Evolutionary conservation across 2,329 filamentous ascomycete species (phyloP), one percentile per base, ranked within the genome.

Genomic region (Botrytis fragariae): DNA sequence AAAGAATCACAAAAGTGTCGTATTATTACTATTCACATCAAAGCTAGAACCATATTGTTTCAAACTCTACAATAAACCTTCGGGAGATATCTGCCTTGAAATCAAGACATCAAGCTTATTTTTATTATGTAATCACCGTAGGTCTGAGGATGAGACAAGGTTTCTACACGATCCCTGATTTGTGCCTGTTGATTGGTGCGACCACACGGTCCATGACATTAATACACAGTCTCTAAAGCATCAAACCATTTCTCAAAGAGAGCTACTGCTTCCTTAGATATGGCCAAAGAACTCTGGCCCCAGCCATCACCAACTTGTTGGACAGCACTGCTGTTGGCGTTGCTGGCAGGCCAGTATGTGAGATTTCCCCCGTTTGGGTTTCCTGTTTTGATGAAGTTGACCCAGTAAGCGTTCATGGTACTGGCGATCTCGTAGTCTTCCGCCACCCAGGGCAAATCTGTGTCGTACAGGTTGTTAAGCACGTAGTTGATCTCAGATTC

Each of bases 351-450:
- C 48, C 48, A 51, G 16, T n/a, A 51, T 51, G 48, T 51, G 25
- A n/a, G 48, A 7, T 51, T 51, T 8, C 68, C 57, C 25, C 9
- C 25, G 20, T 94, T 94, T 0, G 92, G 92, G 79, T 94, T 85
- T 54, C 89, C 85, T 0, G 84, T 85, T 57, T 86, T 84, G 74
- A 94, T 88, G 79, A 94, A 95, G 76, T 90, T 92, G 1, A 88
- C 88, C 91, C 91, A 94, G 80, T 93, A 94, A 0, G 84, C 86
- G 77, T 92, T 89, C 57, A 92, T 80, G 35, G 63, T 73, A 9
- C 72, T 44, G 57, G 79, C 76, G 59, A 82, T 78, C 18, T 63
- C 73, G 71, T 79, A 81, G 64, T 82, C 80, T 12, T 74, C 71
- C 0, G 74, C 61, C 16, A 73, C 74, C 78, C 80, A 82, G 0